Percentiles rank a stretch among this genome's conserved stretches.
These are phyloP conservation scores for Globisporangium recalcitrans DNA, from an alignment of 352 stramenopile genomes.

Conservation along the genomic window DNA sequence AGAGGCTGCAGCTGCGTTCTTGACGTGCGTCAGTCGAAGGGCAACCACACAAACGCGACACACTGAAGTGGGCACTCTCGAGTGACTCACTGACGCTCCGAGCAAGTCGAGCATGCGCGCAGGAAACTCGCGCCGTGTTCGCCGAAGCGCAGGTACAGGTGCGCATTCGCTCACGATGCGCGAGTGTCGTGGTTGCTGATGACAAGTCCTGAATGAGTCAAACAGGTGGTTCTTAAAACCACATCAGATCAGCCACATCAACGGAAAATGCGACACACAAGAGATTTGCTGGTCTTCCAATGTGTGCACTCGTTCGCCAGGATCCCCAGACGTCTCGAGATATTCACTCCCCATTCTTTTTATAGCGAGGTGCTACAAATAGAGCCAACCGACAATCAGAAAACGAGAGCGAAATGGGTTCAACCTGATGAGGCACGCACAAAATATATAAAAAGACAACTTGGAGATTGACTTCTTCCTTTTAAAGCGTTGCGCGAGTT, in stretches of 20 bases:
- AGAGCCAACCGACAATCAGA: conserved; percentile 5
- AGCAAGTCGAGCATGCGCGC: background rate
- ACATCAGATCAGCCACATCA: too few relatives aligned
- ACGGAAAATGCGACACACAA: too few relatives aligned
- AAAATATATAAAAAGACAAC: background rate
- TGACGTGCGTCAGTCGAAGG: background rate
- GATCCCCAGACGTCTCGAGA: too few relatives aligned
- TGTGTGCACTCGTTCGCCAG: too few relatives aligned
- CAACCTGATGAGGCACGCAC: background rate
- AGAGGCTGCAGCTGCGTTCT: background rate
- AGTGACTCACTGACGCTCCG: too few relatives aligned
- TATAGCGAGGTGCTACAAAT: background rate
- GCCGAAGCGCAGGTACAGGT: conserved; percentile 8
- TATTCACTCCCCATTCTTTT: conserved; percentile 2
- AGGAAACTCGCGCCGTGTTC: background rate
- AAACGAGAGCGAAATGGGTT: conserved; percentile 9
- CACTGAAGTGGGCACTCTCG: too few relatives aligned
- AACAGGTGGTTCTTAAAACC: background rate
- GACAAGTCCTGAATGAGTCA: too few relatives aligned
- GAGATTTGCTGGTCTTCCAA: background rate
- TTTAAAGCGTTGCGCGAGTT: too few relatives aligned
- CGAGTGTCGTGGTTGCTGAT: too few relatives aligned
- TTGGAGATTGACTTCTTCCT: background rate
- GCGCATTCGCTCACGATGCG: background rate
- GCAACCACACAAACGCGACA: too few relatives aligned